These are phyloP conservation scores for Flagelloscypha sp. DNA, from an alignment of 768 basidiomycete species.

Conservation along the genomic window DNA sequence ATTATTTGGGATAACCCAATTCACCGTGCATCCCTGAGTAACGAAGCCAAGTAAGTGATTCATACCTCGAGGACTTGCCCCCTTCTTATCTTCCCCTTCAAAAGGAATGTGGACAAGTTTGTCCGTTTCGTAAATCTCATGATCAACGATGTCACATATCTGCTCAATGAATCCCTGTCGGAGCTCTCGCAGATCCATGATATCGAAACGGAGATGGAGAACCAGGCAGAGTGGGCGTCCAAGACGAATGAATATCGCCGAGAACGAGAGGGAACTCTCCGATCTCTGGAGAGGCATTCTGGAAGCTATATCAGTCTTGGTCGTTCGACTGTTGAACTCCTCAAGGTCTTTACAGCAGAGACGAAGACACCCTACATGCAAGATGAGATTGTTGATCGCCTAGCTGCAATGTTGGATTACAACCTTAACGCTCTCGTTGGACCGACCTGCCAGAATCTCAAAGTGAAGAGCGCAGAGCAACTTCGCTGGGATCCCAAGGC, in stretches of 20 bases:
- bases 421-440: conserved; percentile 87
- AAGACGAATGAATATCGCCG: conserved; percentile 64
- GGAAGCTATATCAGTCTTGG: conserved; percentile 83
- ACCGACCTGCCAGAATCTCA: conserved; percentile 78
- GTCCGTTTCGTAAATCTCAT: conserved; percentile 94
- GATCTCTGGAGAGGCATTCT: conserved; percentile 76
- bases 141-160: conserved; percentile 98
- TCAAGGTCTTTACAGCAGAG: conserved; percentile 88
- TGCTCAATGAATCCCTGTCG: conserved; percentile 91
- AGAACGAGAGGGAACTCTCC: conserved; percentile 73
- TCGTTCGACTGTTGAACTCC: conserved; percentile 79
- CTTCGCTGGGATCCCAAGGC: conserved; percentile 81
- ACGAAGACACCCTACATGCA: conserved; percentile 91
- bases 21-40: conserved; percentile 80
- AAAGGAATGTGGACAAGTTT: conserved; percentile 84
- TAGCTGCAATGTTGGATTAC: conserved; percentile 96
- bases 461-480: conserved; percentile 79
- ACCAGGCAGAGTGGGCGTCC: conserved; percentile 61
- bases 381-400: conserved; percentile 88
- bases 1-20: conserved; percentile 85
- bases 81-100: conserved; percentile 1
- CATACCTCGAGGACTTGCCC: neutral
- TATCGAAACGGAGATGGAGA: conserved; percentile 79
- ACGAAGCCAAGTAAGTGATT: conserved; percentile 64
- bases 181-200: conserved; percentile 84